Conservation (phyloP, 768 basidiomycete species). For the Cantharellus anzutake region DNA sequence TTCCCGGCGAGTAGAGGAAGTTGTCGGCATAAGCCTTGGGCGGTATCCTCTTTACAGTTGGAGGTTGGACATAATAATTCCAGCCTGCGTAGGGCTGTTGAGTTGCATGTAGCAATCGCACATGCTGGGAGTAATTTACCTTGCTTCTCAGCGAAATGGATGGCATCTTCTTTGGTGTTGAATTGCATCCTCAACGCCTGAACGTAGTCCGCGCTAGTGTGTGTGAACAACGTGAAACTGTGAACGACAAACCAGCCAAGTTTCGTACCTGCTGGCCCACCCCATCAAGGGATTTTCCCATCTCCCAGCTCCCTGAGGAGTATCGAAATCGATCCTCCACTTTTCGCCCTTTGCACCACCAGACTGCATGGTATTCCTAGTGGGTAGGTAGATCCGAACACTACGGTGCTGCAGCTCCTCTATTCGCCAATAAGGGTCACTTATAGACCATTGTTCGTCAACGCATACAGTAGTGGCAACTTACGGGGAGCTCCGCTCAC, state of each 20-base stretch:
- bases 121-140: conserved; percentile 25
- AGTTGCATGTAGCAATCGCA: conserved; percentile 2
- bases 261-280: conserved; percentile 76
- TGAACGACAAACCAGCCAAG: neutral
- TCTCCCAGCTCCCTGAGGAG: conserved; percentile 68
- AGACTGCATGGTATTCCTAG: conserved; percentile 90
- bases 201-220: conserved; percentile 76
- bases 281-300: conserved; percentile 99
- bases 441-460: neutral
- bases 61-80: conserved; percentile 75
- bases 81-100: conserved; percentile 36
- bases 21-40: conserved; percentile 87
- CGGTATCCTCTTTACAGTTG: conserved; percentile 41
- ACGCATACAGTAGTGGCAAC: conserved; percentile 11
- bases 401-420: conserved; percentile 57
- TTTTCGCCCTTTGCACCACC: conserved; percentile 67
- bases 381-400: conserved; percentile 84
- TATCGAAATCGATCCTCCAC: conserved; percentile 93
- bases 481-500: conserved; percentile 75
- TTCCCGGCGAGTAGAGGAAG: conserved; percentile 63
- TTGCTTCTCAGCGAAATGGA: conserved; percentile 95
- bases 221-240: neutral
- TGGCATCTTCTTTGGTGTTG: conserved; percentile 71
- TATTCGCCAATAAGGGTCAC: neutral
- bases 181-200: conserved; percentile 76